Evolutionary conservation across 495 filamentous ascomycete genomes (phyloP).

Genomic region (Penicillium ucsense): DNA sequence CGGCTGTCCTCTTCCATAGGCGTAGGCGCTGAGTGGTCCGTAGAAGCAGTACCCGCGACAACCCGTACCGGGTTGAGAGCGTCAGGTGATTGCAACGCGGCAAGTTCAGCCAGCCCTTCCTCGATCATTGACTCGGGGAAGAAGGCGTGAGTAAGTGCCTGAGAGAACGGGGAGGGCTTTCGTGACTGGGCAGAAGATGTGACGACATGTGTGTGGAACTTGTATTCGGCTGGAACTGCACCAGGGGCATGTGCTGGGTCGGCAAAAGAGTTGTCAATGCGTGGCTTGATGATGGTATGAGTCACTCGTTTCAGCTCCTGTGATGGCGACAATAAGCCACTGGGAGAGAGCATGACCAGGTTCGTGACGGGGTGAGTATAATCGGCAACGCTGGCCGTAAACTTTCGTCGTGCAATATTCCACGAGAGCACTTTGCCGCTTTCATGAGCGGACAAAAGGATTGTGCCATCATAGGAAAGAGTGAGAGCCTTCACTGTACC

Average conservation of each 20-base stretch:
- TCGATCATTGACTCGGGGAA: slow-evolving; percentile 47
- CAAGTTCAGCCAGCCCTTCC: slow-evolving; percentile 45
- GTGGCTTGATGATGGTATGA: slow-evolving; percentile 62
- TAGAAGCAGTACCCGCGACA: slow-evolving; percentile 2
- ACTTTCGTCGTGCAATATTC: slow-evolving; percentile 62
- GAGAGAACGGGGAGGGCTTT: slow-evolving; percentile 29
- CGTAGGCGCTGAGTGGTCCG: slow-evolving; percentile 6
- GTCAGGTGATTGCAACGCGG: slow-evolving; percentile 21
- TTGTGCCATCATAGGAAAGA: slow-evolving; percentile 74
- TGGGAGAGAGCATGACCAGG: slow-evolving; percentile 54
- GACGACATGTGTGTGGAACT: slow-evolving; percentile 55
- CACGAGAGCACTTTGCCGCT: slow-evolving; percentile 70
- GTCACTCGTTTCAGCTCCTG: slow-evolving; percentile 38
- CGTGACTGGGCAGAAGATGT: slow-evolving; percentile 6
- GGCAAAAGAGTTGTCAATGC: slow-evolving; percentile 36
- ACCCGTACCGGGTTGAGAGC: slow-evolving; percentile 7
- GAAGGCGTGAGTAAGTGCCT: slow-evolving; percentile 40
- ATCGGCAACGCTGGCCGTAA: slow-evolving; percentile 50
- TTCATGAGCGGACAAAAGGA: slow-evolving; percentile 69
- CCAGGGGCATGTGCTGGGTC: slow-evolving; percentile 35
- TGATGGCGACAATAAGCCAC: slow-evolving; percentile 40
- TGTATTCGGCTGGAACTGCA: slow-evolving; percentile 56
- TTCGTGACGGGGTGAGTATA: slow-evolving; percentile 74
- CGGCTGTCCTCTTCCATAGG: slow-evolving; percentile 22
- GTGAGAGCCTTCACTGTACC: slow-evolving; percentile 53